phyloP scores from a whole-genome alignment of 2,329 filamentous ascomycete species.

The Alternaria conjuncta region DNA sequence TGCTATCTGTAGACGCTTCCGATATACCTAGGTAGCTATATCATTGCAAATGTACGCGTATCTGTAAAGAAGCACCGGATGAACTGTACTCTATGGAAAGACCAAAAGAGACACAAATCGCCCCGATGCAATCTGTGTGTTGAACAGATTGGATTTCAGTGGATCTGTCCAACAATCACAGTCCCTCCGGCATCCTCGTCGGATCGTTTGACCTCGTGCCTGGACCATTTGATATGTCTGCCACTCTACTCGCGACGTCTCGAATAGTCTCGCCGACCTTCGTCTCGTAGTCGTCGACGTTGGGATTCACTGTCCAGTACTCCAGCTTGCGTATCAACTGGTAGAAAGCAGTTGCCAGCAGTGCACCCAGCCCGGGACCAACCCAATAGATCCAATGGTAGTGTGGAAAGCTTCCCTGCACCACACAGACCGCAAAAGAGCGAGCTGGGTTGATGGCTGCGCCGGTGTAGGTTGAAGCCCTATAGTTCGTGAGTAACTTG shows the following conservation, averaged over 20 bases:
- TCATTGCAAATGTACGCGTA: neutral
- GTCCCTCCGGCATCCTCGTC: neutral
- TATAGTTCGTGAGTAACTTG: neutral
- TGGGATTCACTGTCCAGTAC: neutral
- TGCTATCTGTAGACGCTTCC: neutral
- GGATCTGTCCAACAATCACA: neutral
- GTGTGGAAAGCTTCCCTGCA: neutral
- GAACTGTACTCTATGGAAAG: neutral
- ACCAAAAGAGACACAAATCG: neutral
- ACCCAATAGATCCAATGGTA: neutral
- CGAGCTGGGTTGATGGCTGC: neutral
- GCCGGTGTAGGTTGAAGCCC: neutral
- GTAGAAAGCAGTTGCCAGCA: neutral
- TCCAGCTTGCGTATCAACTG: neutral
- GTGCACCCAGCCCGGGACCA: neutral
- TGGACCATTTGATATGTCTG: neutral
- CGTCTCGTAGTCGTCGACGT: neutral
- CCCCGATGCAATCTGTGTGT: rapidly evolving
- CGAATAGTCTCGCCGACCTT: neutral
- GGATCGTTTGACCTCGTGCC: neutral
- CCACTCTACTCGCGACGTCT: neutral
- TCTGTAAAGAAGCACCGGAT: neutral
- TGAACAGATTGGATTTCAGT: neutral
- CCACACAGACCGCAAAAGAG: neutral
- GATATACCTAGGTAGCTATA: neutral